Evolutionary conservation across 495 filamentous ascomycete genomes (phyloP).

Genomic region (Tuber brumale): DNA sequence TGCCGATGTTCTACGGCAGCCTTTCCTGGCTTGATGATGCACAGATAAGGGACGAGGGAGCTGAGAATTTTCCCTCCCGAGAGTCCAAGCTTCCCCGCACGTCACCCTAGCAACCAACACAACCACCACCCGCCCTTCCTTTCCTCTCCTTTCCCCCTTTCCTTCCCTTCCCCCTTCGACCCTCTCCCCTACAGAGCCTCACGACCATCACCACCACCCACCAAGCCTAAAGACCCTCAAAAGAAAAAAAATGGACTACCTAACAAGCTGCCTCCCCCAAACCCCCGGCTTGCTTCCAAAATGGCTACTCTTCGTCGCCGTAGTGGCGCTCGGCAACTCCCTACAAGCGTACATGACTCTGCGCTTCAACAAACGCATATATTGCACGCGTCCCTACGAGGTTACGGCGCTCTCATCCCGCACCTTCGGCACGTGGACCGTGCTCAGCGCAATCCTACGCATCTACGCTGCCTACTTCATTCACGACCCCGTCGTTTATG

Average conservation of each 20-base stretch:
- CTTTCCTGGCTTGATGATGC: background rate
- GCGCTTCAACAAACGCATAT: slow-evolving; percentile 68
- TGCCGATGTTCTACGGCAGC: slow-evolving; percentile 49
- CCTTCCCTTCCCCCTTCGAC: background rate
- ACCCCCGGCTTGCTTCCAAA: slow-evolving; percentile 57
- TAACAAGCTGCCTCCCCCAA: slow-evolving; percentile 48
- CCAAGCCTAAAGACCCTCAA: background rate
- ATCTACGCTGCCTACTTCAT: slow-evolving; percentile 84
- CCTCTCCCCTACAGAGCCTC: slow-evolving; percentile 7
- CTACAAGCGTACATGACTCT: slow-evolving; percentile 72
- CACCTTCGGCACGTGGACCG: slow-evolving; percentile 87
- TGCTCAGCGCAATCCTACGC: slow-evolving; percentile 66
- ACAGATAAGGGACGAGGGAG: slow-evolving; percentile 8
- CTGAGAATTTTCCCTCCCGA: slow-evolving; percentile 4
- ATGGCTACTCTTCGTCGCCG: slow-evolving; percentile 64
- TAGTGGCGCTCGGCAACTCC: slow-evolving; percentile 71
- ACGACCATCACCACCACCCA: slow-evolving; percentile 8
- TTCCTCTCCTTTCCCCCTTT: background rate
- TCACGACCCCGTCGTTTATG: slow-evolving; percentile 60
- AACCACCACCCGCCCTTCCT: too few relatives aligned
- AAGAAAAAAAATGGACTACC: slow-evolving; percentile 20
- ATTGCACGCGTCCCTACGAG: slow-evolving; percentile 44
- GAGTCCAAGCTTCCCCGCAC: slow-evolving; percentile 3
- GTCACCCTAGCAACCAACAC: background rate
- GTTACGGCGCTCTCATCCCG: slow-evolving; percentile 69